Conservation (phyloP, 2,329 filamentous ascomycete genomes). For the Fusarium solani-melongenae region DNA sequence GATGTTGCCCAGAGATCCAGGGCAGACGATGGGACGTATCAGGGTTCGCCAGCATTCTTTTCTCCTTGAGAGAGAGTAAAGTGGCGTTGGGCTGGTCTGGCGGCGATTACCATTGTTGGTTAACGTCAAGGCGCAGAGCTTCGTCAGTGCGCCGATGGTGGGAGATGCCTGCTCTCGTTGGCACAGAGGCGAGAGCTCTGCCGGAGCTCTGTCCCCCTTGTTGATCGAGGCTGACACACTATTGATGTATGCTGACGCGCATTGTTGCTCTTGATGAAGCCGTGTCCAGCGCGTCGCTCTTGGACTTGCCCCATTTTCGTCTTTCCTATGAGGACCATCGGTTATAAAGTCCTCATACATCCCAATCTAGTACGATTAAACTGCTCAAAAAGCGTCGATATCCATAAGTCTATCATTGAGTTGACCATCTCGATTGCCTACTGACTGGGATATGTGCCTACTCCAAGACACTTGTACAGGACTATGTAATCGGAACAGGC, state of each 20-base stretch:
- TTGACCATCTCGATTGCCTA: background rate
- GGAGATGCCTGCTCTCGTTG: background rate
- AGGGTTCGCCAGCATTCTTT: conserved; percentile 16
- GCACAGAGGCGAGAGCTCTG: background rate
- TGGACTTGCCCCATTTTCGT: background rate
- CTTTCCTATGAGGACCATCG: background rate
- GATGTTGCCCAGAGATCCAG: conserved; percentile 17
- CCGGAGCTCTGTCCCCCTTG: background rate
- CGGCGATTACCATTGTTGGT: conserved; percentile 26
- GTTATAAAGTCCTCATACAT: background rate
- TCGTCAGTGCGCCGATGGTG: background rate
- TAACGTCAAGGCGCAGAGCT: conserved; percentile 7
- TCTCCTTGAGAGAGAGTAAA: background rate
- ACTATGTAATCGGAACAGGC: background rate
- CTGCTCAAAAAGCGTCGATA: background rate
- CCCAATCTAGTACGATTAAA: background rate
- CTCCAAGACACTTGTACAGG: background rate
- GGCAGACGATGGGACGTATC: conserved; percentile 13
- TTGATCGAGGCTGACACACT: background rate
- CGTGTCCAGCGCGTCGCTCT: background rate
- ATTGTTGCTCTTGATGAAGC: background rate
- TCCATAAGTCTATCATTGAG: background rate
- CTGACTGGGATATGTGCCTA: background rate
- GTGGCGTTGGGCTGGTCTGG: conserved; percentile 24
- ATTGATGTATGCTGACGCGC: background rate